Conservation (phyloP, 805 yeast genomes). For the Wickerhamomyces sydowiorum region DNA sequence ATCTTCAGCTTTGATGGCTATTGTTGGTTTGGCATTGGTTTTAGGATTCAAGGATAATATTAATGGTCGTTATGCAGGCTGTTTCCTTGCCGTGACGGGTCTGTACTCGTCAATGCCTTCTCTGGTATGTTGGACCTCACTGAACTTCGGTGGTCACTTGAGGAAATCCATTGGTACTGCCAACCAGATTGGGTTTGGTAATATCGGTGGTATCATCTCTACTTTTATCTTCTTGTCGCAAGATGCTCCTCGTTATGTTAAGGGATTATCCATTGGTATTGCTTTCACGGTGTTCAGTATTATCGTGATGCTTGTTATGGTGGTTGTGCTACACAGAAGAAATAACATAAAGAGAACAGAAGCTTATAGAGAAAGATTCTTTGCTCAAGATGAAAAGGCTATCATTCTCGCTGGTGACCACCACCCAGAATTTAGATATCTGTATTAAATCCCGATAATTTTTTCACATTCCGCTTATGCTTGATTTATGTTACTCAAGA, state of each 20-base stretch:
- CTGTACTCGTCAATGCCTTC: constrained; percentile 32
- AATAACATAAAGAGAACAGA: constrained; percentile 31
- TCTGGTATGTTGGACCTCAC: constrained; percentile 30
- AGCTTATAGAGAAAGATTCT: constrained; percentile 26
- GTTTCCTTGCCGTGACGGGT: constrained; percentile 33
- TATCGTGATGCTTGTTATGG: constrained; percentile 26
- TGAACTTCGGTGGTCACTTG: constrained; percentile 33
- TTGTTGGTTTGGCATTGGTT: constrained; percentile 29
- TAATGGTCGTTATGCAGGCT: constrained; percentile 37
- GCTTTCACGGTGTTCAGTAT: constrained; percentile 39
- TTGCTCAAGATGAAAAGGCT: constrained; percentile 25
- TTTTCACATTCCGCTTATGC: too few relatives aligned
- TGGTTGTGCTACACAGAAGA: constrained; percentile 23
- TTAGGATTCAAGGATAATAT: constrained; percentile 29
- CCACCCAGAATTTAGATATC: constrained; percentile 41
- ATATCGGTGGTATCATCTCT: constrained; percentile 34
- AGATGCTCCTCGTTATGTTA: constrained; percentile 35
- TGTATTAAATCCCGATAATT: constrained; percentile 32
- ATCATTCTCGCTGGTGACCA: constrained; percentile 31
- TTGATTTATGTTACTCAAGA: too few relatives aligned
- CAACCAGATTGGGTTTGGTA: constrained; percentile 33
- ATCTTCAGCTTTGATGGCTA: constrained; percentile 26
- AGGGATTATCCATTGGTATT: constrained; percentile 36
- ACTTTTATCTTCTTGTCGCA: constrained; percentile 29
- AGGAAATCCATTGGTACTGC: constrained; percentile 35